Conservation (phyloP, 257 asterid genomes). For the Sherardia arvensis region DNA sequence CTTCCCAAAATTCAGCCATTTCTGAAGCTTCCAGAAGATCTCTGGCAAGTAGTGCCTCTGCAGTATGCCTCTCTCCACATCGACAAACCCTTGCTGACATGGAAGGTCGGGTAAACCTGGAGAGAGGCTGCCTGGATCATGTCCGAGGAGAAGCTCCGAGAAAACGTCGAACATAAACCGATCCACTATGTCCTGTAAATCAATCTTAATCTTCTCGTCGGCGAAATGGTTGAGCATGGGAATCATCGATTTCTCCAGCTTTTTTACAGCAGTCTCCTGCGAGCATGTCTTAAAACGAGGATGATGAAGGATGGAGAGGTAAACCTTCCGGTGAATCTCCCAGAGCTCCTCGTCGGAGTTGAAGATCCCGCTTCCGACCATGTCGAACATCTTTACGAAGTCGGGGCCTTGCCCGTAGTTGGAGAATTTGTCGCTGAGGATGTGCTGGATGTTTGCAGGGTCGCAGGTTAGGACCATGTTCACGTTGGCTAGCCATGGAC, state of each 20-base stretch:
- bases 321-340: conserved; percentile 30
- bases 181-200: conserved; percentile 43
- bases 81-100: conserved; percentile 40
- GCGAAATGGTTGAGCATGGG: conserved; percentile 24
- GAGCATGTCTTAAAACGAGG: conserved; percentile 21
- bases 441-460: conserved; percentile 42
- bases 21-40: conserved; percentile 25
- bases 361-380: conserved; percentile 51
- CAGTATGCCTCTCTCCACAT: conserved; percentile 40
- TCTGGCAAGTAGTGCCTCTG: conserved; percentile 41
- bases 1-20: conserved; percentile 33
- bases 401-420: conserved; percentile 43
- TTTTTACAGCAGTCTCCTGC: conserved; percentile 22
- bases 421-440: conserved; percentile 34
- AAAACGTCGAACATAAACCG: conserved; percentile 40
- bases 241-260: conserved; percentile 32
- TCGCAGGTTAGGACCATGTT: conserved; percentile 39
- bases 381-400: conserved; percentile 38
- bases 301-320: conserved; percentile 29
- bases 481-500: conserved; percentile 42
- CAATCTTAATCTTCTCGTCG: conserved; percentile 12
- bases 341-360: conserved; percentile 35
- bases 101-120: conserved; percentile 29
- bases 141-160: conserved; percentile 29
- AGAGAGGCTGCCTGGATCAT: conserved; percentile 41